Conservation (phyloP, 2,329 filamentous ascomycete genomes). For the Beauveria scarabaeidicola region DNA sequence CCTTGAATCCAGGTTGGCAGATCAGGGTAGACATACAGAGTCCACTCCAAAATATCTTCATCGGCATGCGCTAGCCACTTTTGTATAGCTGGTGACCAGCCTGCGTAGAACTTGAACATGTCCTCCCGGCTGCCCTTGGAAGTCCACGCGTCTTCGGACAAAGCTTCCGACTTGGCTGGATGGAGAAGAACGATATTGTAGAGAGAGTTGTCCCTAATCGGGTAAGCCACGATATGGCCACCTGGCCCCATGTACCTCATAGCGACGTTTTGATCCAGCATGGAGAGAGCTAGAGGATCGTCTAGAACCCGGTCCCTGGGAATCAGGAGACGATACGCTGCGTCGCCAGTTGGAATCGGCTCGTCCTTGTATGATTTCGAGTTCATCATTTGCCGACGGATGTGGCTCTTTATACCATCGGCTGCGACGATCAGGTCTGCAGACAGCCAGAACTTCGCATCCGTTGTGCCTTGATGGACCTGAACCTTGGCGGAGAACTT, state of each 20-base stretch:
- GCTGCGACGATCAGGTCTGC: neutral
- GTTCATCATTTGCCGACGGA: neutral
- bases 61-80: conserved; percentile 53
- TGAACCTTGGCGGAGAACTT: neutral
- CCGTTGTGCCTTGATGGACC: neutral
- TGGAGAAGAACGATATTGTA: conserved; percentile 60
- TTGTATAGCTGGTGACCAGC: conserved; percentile 53
- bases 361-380: conserved; percentile 11
- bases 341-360: conserved; percentile 40
- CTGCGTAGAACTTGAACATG: conserved; percentile 51
- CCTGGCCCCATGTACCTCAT: conserved; percentile 59
- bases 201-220: conserved; percentile 52
- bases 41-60: conserved; percentile 60
- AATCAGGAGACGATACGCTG: conserved; percentile 47
- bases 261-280: conserved; percentile 49
- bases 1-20: conserved; percentile 53
- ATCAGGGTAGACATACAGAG: conserved; percentile 52
- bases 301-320: conserved; percentile 49
- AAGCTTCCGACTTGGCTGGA: conserved; percentile 45
- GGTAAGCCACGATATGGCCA: conserved; percentile 60
- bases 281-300: conserved; percentile 55
- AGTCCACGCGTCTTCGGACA: conserved; percentile 45
- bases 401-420: neutral
- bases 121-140: conserved; percentile 51
- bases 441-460: neutral